phyloP scores from a whole-genome alignment of 1,284 basidiomycete species.

The Ceratobasidium sp. region DNA sequence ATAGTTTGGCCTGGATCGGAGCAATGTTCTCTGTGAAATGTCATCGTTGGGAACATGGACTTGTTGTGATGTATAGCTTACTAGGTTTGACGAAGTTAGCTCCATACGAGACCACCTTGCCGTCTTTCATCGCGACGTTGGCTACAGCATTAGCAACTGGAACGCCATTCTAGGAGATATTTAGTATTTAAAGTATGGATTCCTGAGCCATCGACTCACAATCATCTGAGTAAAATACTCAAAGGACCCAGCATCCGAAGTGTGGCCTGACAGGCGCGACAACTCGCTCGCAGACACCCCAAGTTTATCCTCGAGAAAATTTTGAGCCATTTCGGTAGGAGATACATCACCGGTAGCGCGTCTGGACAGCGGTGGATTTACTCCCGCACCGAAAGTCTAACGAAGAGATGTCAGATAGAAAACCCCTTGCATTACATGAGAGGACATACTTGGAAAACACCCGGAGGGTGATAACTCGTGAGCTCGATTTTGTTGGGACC shows the following conservation, averaged over 20 bases:
- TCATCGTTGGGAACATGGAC: not conserved
- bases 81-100: slow-evolving; percentile 60
- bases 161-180: slow-evolving; percentile 54
- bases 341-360: not conserved
- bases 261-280: slow-evolving; percentile 51
- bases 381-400: too few species aligned
- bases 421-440: too few species aligned
- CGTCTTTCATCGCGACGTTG: slow-evolving; percentile 53
- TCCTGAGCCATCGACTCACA: slow-evolving; percentile 45
- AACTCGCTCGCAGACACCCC: slow-evolving; percentile 47
- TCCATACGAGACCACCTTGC: slow-evolving; percentile 58
- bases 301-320: slow-evolving; percentile 52
- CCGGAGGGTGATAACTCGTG: slow-evolving; percentile 26
- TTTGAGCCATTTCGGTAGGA: slow-evolving; percentile 48
- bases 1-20: slow-evolving; percentile 30
- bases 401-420: too few species aligned
- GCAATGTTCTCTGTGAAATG: slow-evolving; percentile 21
- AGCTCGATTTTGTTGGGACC: slow-evolving; percentile 12
- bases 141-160: slow-evolving; percentile 59
- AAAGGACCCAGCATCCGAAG: slow-evolving; percentile 48
- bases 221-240: slow-evolving; percentile 56
- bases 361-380: too few species aligned
- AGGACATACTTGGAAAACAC: slow-evolving; percentile 14
- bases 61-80: slow-evolving; percentile 41
- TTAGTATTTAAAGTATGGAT: not conserved